A percentile compares a stretch with the other conserved stretches of the same genome.
Conservation (phyloP, 2,329 filamentous ascomycete genomes). For the Zymoseptoria crescenta region DNA sequence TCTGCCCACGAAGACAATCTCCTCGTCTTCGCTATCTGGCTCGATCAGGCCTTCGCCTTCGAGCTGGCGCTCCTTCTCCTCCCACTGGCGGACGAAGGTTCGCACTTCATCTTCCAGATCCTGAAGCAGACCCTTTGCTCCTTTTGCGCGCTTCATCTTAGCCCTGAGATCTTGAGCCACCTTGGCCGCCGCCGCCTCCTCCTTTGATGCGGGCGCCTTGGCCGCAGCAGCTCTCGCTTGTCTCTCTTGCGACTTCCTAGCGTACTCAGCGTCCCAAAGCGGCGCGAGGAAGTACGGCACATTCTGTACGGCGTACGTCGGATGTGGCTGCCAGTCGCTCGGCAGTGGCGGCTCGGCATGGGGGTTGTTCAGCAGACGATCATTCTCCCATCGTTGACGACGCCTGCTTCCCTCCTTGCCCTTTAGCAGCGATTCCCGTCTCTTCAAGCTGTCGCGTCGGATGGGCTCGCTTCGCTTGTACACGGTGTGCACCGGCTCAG, state of each 20-base stretch:
- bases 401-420: constrained; percentile 86
- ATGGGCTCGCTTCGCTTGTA: constrained; percentile 48
- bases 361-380: constrained; percentile 78
- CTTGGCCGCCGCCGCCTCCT: constrained; percentile 38
- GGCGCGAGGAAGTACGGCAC: constrained; percentile 86
- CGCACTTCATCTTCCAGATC: constrained; percentile 80
- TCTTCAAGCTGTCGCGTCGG: constrained; percentile 54
- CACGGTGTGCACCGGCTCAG: constrained; percentile 27
- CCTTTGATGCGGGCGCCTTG: constrained; percentile 43
- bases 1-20: constrained; percentile 81
- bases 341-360: constrained; percentile 75
- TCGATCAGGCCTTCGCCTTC: constrained; percentile 40
- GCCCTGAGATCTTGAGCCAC: constrained; percentile 75
- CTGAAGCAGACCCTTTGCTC: constrained; percentile 71
- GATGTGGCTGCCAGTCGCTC: constrained; percentile 72
- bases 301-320: constrained; percentile 67
- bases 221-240: constrained; percentile 36
- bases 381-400: constrained; percentile 90
- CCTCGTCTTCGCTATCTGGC: constrained; percentile 60
- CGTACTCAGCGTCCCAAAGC: constrained; percentile 63
- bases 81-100: constrained; percentile 59
- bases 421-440: constrained; percentile 70
- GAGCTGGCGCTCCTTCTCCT: constrained; percentile 40
- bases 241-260: constrained; percentile 23
- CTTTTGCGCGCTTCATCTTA: constrained; percentile 70